Conservation (phyloP, 768 basidiomycete species). For the Tephrocybe sp. region DNA sequence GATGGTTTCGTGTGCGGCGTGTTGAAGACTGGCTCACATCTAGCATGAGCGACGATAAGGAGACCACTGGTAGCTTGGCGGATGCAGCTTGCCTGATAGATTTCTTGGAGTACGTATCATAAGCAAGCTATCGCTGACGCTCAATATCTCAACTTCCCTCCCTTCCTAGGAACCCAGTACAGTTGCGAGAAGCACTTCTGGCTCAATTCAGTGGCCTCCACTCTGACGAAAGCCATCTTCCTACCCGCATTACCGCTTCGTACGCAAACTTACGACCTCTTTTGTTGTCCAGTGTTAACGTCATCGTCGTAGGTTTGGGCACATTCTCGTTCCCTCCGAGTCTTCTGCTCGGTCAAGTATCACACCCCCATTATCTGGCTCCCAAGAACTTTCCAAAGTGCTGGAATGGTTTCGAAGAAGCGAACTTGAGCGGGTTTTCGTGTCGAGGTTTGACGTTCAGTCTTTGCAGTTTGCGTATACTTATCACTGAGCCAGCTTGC, state of each 20-base stretch:
- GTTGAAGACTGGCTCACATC: conserved; percentile 60
- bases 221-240: conserved; percentile 7
- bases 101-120: conserved; percentile 35
- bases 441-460: conserved; percentile 45
- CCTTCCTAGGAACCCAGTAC: conserved; percentile 4
- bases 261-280: conserved; percentile 22
- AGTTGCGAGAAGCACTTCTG: conserved; percentile 13
- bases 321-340: conserved; percentile 49
- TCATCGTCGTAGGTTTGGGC: conserved; percentile 49
- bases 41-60: conserved; percentile 31
- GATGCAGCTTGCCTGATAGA: conserved; percentile 30
- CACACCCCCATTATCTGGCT: conserved; percentile 47
- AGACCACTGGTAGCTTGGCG: conserved; percentile 37
- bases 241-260: conserved; percentile 38
- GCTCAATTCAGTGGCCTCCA: background rate
- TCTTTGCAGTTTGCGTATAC: background rate
- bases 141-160: no score
- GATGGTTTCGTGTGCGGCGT: conserved; percentile 59
- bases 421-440: conserved; percentile 38
- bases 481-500: conserved; percentile 31
- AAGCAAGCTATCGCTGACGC: background rate
- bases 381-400: conserved; percentile 38
- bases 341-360: conserved; percentile 36
- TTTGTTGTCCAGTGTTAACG: background rate
- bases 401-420: conserved; percentile 42